These are phyloP conservation scores for Colletotrichum spaethianum DNA, from an alignment of 2,329 filamentous ascomycete genomes.

Conservation along the genomic window DNA sequence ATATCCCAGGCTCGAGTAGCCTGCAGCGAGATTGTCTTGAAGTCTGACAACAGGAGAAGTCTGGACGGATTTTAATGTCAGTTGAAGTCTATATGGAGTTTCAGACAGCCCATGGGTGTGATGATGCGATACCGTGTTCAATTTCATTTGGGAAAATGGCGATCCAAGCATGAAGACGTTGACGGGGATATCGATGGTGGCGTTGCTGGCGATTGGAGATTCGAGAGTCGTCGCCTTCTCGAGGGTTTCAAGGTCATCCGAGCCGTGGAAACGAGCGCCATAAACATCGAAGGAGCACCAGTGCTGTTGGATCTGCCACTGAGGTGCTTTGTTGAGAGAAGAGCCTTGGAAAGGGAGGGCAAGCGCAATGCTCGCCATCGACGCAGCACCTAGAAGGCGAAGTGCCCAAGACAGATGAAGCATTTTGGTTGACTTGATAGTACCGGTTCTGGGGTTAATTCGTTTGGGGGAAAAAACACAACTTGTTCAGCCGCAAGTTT, in stretches of 20 bases:
- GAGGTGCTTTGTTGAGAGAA: background rate
- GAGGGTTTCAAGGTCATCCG: background rate
- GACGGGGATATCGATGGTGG: constrained; percentile 3
- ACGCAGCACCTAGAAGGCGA: background rate
- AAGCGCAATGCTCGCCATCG: background rate
- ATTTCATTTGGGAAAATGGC: background rate
- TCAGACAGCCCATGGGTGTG: background rate
- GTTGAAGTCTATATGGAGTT: background rate
- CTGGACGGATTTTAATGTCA: background rate
- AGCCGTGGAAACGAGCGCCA: background rate
- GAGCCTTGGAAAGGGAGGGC: background rate
- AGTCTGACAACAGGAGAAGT: background rate
- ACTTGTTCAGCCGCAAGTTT: background rate
- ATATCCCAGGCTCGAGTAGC: constrained; percentile 1
- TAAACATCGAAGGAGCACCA: background rate
- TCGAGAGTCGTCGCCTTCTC: background rate
- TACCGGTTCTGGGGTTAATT: background rate
- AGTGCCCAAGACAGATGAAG: background rate
- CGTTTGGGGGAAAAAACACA: background rate
- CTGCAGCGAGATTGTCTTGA: background rate
- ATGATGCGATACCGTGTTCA: background rate
- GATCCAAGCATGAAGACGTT: constrained; percentile 6
- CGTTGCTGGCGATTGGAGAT: background rate
- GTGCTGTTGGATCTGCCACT: background rate
- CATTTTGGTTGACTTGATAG: background rate